These are phyloP conservation scores for Aechmea fasciata DNA, from an alignment of 176 grass and related monocot species.

Conservation along the genomic window DNA sequence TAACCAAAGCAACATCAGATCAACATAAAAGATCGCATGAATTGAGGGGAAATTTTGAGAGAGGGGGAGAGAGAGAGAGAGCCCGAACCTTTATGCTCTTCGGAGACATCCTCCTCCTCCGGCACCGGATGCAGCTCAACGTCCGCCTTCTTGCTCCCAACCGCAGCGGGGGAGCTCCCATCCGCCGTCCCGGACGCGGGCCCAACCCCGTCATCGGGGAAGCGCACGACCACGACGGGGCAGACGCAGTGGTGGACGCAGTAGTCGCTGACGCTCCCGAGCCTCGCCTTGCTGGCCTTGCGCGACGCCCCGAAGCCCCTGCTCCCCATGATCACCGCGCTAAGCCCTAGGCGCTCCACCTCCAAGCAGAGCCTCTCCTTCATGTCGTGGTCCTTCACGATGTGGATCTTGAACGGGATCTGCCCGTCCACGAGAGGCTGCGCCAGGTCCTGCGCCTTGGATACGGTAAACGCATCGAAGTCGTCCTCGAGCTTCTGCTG, in stretches of 20 bases:
- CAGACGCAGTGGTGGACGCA: conserved; percentile 94
- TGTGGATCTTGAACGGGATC: conserved; percentile 87
- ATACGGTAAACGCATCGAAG: conserved; percentile 55
- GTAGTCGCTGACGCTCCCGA: conserved; percentile 95
- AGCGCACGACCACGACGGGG: conserved; percentile 85
- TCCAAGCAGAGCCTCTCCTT: conserved; percentile 98
- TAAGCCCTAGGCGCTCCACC: conserved; percentile 82
- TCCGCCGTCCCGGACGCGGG: conserved; percentile 14
- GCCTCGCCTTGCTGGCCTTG: conserved; percentile 58
- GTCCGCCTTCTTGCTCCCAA: conserved; percentile 7
- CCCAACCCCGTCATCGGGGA: conserved; percentile 35
- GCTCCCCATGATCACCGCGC: conserved; percentile 96
- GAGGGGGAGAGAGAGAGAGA: neutral
- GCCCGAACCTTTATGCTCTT: conserved; percentile 57
- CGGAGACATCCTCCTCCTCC: conserved; percentile 70
- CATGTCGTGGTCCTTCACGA: conserved; percentile 96
- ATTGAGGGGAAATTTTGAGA: neutral
- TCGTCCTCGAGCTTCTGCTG: conserved; percentile 72
- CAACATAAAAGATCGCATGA: neutral
- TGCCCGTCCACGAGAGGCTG: conserved; percentile 55
- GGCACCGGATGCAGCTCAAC: conserved; percentile 60
- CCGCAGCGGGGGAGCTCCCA: conserved; percentile 3
- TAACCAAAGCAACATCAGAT: neutral
- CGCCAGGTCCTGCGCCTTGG: conserved; percentile 70
- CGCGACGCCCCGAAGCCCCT: conserved; percentile 66